Evolutionary conservation across 148 eudicot genomes (phyloP).

Genomic region (Talinum fruticosum): DNA sequence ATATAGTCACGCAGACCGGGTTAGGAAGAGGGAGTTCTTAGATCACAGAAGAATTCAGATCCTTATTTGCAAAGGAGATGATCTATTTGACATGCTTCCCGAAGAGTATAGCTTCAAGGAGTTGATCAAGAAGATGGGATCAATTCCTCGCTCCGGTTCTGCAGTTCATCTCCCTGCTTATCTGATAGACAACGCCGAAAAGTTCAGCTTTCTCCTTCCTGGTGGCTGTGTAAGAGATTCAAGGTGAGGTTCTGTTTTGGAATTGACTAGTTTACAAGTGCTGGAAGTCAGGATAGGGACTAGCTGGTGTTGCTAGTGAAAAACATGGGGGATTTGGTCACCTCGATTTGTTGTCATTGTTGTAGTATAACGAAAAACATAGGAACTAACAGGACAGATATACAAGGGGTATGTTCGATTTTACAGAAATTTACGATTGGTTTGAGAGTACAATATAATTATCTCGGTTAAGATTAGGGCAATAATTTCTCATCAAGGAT

Average conservation of each 20-base stretch:
- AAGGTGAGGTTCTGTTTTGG: neutral
- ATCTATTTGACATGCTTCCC: constrained; percentile 87
- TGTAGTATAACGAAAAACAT: neutral
- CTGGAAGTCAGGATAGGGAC: neutral
- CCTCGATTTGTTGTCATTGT: neutral
- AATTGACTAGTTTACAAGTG: neutral
- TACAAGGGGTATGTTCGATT: neutral
- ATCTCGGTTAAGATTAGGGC: neutral
- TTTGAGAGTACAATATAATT: neutral
- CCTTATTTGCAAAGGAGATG: constrained; percentile 60
- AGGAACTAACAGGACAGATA: neutral
- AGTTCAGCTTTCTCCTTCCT: constrained; percentile 74
- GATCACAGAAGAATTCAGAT: constrained; percentile 54
- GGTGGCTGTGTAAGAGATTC: constrained; percentile 75
- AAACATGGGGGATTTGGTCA: neutral
- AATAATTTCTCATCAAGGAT: neutral
- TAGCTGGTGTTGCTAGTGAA: neutral
- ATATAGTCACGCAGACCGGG: constrained; percentile 89
- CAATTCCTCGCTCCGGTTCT: constrained; percentile 62
- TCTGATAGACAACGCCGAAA: constrained; percentile 64
- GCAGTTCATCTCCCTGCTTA: constrained; percentile 77
- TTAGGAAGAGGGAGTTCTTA: constrained; percentile 52
- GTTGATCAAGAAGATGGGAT: constrained; percentile 73
- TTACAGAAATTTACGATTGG: neutral
- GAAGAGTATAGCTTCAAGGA: constrained; percentile 77